Conservation (phyloP, 208 protist species). For the Balamuthia mandrillaris region DNA sequence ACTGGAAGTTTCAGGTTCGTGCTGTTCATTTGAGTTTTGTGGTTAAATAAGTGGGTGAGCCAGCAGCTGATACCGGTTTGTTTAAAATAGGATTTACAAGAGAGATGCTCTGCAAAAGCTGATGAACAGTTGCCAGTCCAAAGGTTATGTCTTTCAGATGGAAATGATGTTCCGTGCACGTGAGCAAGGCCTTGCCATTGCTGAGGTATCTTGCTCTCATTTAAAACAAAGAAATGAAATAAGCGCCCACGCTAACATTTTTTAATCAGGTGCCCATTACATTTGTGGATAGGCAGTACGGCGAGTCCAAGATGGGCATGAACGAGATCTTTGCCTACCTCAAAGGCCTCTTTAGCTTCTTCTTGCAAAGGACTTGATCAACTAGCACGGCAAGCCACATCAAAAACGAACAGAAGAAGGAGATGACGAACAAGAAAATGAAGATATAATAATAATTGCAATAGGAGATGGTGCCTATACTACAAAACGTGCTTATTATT, state of each 20-base stretch:
- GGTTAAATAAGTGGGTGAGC: neutral
- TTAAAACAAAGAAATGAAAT: neutral
- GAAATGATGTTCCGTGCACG: slow-evolving; percentile 73
- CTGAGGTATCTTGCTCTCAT: slow-evolving; percentile 15
- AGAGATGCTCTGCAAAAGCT: slow-evolving; percentile 62
- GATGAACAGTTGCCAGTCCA: slow-evolving; percentile 56
- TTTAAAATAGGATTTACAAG: slow-evolving; percentile 63
- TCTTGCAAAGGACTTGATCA: slow-evolving; percentile 39
- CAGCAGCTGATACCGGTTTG: neutral
- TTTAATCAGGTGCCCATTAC: slow-evolving; percentile 58
- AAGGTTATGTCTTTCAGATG: slow-evolving; percentile 79
- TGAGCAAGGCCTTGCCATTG: slow-evolving; percentile 55
- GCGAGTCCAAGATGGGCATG: slow-evolving; percentile 64
- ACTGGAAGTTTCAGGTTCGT: slow-evolving; percentile 69
- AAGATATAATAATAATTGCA: no score
- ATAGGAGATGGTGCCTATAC: no score
- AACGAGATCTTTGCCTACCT: slow-evolving; percentile 69
- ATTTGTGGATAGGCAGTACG: slow-evolving; percentile 73
- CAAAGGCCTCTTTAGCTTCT: slow-evolving; percentile 54
- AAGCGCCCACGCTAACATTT: neutral
- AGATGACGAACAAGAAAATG: no score
- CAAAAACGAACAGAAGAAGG: neutral
- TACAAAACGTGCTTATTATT: no score
- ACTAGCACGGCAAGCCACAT: no score
- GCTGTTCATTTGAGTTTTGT: neutral